These are phyloP conservation scores for Hippophae rhamnoides DNA, from an alignment of 306 rosid genomes.

Conservation along the genomic window DNA sequence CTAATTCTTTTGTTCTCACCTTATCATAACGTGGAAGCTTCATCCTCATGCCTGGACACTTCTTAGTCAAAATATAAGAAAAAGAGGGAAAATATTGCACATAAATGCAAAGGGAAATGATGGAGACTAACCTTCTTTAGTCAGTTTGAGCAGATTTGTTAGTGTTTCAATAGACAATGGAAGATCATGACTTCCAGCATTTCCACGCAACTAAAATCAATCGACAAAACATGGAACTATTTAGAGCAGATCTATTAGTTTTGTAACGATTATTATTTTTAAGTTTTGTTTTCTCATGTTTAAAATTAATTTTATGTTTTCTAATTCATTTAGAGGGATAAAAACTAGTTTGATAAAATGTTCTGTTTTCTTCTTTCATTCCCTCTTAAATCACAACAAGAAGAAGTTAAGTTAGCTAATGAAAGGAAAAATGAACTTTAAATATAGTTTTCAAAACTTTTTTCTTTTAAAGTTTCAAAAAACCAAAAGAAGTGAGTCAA, in stretches of 20 bases:
- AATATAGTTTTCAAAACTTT: too few species aligned
- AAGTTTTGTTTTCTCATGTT: too few species aligned
- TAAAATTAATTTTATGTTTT: too few species aligned
- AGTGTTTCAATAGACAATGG: conserved; percentile 62
- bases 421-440: too few species aligned
- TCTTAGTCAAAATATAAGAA: conserved; percentile 16
- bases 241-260: neutral
- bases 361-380: too few species aligned
- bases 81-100: conserved; percentile 8
- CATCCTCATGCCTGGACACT: conserved; percentile 66
- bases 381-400: too few species aligned
- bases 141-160: conserved; percentile 44
- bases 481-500: too few species aligned
- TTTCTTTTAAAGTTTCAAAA: too few species aligned
- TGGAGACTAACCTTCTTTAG: conserved; percentile 56
- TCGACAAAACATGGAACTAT: conserved; percentile 8
- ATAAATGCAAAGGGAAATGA: conserved; percentile 1
- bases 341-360: too few species aligned
- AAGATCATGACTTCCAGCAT: conserved; percentile 97
- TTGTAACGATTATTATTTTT: too few species aligned
- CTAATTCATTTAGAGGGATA: too few species aligned
- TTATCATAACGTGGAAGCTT: conserved; percentile 87
- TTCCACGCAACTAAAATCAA: conserved; percentile 55
- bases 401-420: too few species aligned
- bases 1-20: conserved; percentile 23